A percentile compares a stretch with the other conserved stretches of the same genome.
Conservation (phyloP, 345 rosid species). For the Cardiospermum halicacabum region DNA sequence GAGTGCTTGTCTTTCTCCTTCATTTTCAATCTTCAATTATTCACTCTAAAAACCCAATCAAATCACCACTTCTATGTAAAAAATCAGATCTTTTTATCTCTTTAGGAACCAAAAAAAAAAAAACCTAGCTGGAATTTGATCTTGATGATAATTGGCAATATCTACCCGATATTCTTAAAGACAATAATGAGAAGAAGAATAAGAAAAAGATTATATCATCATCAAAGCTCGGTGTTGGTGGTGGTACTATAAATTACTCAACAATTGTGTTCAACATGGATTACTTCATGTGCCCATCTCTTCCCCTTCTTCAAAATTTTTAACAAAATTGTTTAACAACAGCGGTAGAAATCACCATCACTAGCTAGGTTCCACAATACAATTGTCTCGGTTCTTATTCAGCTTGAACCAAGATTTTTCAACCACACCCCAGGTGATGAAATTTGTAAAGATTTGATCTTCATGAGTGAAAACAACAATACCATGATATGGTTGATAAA, state of each 20-base stretch:
- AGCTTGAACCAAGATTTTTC: constrained; percentile 41
- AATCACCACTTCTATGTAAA: constrained; percentile 17
- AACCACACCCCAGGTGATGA: constrained; percentile 20
- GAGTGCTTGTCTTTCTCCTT: constrained; percentile 14
- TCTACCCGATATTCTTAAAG: constrained; percentile 45
- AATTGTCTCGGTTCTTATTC: constrained; percentile 58
- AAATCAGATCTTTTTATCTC: constrained; percentile 17
- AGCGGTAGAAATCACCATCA: no score
- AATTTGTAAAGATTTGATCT: constrained; percentile 11
- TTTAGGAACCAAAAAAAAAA: background rate
- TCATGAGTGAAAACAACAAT: constrained; percentile 26
- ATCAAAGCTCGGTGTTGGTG: no score
- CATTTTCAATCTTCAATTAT: no score
- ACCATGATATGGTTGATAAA: constrained; percentile 21
- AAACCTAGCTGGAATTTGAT: constrained; percentile 44
- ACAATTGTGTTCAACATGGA: constrained; percentile 42
- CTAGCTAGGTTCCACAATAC: no score
- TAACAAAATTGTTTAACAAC: constrained; percentile 21
- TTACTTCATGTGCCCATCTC: constrained; percentile 65
- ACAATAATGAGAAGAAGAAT: constrained; percentile 28
- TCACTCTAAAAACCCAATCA: constrained; percentile 21
- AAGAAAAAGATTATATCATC: constrained; percentile 16
- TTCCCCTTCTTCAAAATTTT: no score
- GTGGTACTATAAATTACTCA: constrained; percentile 21
- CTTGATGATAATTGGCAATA: constrained; percentile 93